Percentiles rank a stretch among this genome's conserved stretches.
Evolutionary conservation across 2,329 filamentous ascomycete species (phyloP).

Genomic region (Pleurostoma richardsiae): DNA sequence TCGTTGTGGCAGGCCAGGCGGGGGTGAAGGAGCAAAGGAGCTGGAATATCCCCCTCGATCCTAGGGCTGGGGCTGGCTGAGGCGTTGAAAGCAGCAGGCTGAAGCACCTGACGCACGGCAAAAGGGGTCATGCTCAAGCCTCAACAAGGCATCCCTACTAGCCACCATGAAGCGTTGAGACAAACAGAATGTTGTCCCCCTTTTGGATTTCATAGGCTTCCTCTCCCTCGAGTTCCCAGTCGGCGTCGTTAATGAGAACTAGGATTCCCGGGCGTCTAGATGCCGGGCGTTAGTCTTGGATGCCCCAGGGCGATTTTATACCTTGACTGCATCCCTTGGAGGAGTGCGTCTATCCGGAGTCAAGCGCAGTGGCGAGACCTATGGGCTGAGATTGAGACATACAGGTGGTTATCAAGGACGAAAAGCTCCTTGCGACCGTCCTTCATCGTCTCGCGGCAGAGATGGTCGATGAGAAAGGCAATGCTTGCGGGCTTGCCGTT

Average conservation of each 20-base stretch:
- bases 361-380: not conserved
- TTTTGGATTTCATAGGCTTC: constrained; percentile 79
- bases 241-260: constrained; percentile 93
- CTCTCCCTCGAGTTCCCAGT: constrained; percentile 97
- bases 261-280: constrained; percentile 87
- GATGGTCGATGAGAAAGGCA: constrained; percentile 69
- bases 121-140: no score
- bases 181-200: constrained; percentile 87
- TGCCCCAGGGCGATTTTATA: not conserved
- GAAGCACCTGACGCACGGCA: constrained; percentile 1
- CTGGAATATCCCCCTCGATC: no score
- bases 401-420: constrained; percentile 83
- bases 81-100: not conserved
- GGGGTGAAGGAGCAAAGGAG: not conserved
- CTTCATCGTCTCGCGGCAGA: constrained; percentile 79
- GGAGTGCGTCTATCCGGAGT: no score
- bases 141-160: constrained; percentile 31
- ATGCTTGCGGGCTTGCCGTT: constrained; percentile 62
- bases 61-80: not conserved
- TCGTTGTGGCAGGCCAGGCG: not conserved
- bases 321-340: not conserved
- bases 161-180: constrained; percentile 92
- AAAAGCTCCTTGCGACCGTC: constrained; percentile 85
- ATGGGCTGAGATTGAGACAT: constrained; percentile 34
- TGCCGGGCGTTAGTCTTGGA: constrained; percentile 1